Evolutionary conservation across 495 filamentous ascomycete genomes (phyloP), one percentile per base, ranked within the genome.

Genomic region (Aspergillus affinis): DNA sequence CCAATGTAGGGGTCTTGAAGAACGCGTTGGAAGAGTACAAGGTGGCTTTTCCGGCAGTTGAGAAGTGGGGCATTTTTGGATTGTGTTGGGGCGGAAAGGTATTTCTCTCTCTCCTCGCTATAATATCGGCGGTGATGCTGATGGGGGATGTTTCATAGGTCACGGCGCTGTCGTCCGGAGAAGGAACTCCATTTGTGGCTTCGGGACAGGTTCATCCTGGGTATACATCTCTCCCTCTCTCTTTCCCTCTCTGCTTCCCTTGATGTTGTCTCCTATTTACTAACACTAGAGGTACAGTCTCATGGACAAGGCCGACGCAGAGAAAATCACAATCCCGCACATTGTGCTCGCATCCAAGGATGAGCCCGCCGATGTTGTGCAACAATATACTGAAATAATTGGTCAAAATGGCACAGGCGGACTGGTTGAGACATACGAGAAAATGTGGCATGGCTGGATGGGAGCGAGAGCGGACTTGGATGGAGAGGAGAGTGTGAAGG

Each of bases 391-490:
- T 1, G 53, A 75, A 51, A 62, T 75, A 0, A 62, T 85, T 4
- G 64, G 68, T 4, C 70, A 68, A 20, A 74, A 72, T n/a, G 75
- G 68, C 8, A 68, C 71, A 36, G 66, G 53, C 17, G 76, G 73
- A 0, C 58, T 72, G 51, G 77, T 86, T 4, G 80, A 85, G 62
- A 81, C 72, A 6, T 87, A 84, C 58, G 48, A 59, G 1, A 75
- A 59, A 6, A 82, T 83, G 81, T 75, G 74, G 69, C 85, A 87
- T 61, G 85, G 84, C 18, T 87, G 84, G 82, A 87, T 87, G 85
- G 81, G 82, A 2, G 81, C 84, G 0, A 73, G 84, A 41, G 82
- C 84, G 0, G 68, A 84, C n/a, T 61, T 87, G 12, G 72, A 74
- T 29, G 67, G 80, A n/a, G 72, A 81, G 61, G 76, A 74, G 46